Percentiles rank a stretch among this genome's conserved stretches.
phyloP scores from a whole-genome alignment of 768 basidiomycete genomes.

The Clitopilus passeckerianus region DNA sequence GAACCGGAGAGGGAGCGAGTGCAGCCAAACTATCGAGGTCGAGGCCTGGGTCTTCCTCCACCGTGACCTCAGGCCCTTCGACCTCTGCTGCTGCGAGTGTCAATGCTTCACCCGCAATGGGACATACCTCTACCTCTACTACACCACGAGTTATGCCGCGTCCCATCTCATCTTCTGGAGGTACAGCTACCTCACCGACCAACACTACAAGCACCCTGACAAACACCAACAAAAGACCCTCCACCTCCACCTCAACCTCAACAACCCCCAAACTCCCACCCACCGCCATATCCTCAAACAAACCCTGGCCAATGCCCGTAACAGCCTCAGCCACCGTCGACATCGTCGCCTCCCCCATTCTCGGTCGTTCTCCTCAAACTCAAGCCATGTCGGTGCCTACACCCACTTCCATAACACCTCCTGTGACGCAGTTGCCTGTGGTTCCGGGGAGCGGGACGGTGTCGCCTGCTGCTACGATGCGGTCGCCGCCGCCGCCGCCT shows the following conservation, averaged over 20 bases:
- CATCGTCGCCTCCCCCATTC: neutral
- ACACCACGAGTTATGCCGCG: neutral
- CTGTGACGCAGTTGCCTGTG: neutral
- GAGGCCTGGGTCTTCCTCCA: neutral
- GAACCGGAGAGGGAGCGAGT: neutral
- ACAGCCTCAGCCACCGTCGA: neutral
- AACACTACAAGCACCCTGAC: neutral
- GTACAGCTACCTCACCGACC: neutral
- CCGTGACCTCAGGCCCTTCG: too few relatives aligned
- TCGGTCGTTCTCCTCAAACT: neutral
- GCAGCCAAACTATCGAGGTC: too few relatives aligned
- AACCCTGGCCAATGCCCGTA: neutral
- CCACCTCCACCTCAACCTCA: neutral
- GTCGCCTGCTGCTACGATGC: neutral
- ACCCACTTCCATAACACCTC: too few relatives aligned
- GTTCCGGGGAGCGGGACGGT: neutral
- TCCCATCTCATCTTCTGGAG: neutral
- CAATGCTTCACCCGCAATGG: neutral
- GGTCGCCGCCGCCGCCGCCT: neutral
- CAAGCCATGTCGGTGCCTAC: too few relatives aligned
- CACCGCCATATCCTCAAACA: neutral
- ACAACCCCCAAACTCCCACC: neutral
- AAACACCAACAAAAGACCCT: neutral
- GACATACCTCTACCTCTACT: neutral
- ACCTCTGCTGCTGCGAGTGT: neutral